Conservation (phyloP, 176 grass and related monocot genomes). For the Hsuehochloa calcarea region DNA sequence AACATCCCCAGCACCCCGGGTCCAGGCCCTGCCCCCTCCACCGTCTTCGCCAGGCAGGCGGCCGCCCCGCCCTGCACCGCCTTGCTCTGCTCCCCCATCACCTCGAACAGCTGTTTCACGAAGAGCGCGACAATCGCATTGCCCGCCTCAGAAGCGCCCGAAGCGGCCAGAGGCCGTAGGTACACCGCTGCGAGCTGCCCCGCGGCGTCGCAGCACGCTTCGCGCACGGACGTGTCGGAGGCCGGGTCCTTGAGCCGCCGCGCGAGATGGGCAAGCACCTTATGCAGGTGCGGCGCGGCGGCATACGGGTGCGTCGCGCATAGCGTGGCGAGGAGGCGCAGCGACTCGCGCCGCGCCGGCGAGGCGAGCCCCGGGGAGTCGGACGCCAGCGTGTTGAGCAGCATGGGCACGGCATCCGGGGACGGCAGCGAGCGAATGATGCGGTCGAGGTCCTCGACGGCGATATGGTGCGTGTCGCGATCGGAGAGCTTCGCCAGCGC, state of each 20-base stretch:
- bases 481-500: slow-evolving; percentile 85
- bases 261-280: slow-evolving; percentile 70
- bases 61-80: slow-evolving; percentile 80
- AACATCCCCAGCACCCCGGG: slow-evolving; percentile 46
- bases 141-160: slow-evolving; percentile 1
- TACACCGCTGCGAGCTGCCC: slow-evolving; percentile 74
- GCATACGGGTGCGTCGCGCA: slow-evolving; percentile 62
- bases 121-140: slow-evolving; percentile 62
- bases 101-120: slow-evolving; percentile 87
- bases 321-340: slow-evolving; percentile 67
- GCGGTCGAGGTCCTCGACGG: slow-evolving; percentile 81
- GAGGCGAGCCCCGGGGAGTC: slow-evolving; percentile 49
- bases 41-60: slow-evolving; percentile 71
- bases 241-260: slow-evolving; percentile 74
- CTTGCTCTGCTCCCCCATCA: slow-evolving; percentile 92
- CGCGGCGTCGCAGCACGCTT: slow-evolving; percentile 64
- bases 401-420: slow-evolving; percentile 74
- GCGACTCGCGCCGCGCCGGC: slow-evolving; percentile 61
- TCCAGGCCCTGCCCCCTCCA: slow-evolving; percentile 60
- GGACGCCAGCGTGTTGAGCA: slow-evolving; percentile 67
- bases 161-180: slow-evolving; percentile 42
- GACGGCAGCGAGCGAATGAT: slow-evolving; percentile 76
- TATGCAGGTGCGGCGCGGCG: slow-evolving; percentile 61
- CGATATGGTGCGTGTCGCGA: slow-evolving; percentile 95
- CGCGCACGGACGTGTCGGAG: slow-evolving; percentile 78